These are phyloP conservation scores for Atalantia buxifolia DNA, from an alignment of 345 rosid genomes.

Conservation along the genomic window DNA sequence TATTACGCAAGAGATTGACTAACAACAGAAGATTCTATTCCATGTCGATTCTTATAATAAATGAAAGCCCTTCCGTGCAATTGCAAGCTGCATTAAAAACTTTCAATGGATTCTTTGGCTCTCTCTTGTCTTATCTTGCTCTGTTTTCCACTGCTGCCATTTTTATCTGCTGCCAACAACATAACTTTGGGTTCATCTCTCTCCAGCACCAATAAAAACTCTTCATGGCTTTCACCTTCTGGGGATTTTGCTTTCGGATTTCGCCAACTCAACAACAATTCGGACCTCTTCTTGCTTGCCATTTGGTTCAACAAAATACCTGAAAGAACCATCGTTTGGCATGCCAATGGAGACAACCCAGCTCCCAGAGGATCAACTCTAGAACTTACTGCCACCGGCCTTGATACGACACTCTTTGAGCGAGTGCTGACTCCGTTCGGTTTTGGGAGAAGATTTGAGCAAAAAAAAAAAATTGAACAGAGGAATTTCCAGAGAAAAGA, in stretches of 20 bases:
- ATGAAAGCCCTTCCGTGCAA: not conserved
- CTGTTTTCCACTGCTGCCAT: not conserved
- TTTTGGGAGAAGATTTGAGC: too few relatives aligned
- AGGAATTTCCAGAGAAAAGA: too few relatives aligned
- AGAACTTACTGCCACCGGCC: conserved; percentile 13
- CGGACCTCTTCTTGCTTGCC: conserved; percentile 27
- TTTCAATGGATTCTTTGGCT: not conserved
- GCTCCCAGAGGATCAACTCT: conserved; percentile 25
- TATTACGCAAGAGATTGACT: too few relatives aligned
- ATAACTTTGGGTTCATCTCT: conserved; percentile 14
- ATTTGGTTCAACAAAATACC: conserved; percentile 35
- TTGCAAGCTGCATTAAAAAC: not conserved
- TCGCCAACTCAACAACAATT: not conserved
- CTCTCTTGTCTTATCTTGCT: conserved; percentile 3
- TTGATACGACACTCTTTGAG: too few relatives aligned
- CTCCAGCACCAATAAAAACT: conserved; percentile 1
- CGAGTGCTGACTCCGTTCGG: too few relatives aligned
- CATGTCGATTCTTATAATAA: not conserved
- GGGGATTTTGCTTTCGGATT: conserved; percentile 30
- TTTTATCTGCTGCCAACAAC: conserved; percentile 6
- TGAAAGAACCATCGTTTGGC: conserved; percentile 27
- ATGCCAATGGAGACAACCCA: conserved; percentile 21
- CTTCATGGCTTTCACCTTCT: conserved; percentile 18
- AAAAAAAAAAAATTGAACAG: too few relatives aligned
- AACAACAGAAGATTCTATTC: too few relatives aligned